Base-by-base conservation (phyloP, 2,329 filamentous ascomycete species). In the Triangularia setosa region DNA sequence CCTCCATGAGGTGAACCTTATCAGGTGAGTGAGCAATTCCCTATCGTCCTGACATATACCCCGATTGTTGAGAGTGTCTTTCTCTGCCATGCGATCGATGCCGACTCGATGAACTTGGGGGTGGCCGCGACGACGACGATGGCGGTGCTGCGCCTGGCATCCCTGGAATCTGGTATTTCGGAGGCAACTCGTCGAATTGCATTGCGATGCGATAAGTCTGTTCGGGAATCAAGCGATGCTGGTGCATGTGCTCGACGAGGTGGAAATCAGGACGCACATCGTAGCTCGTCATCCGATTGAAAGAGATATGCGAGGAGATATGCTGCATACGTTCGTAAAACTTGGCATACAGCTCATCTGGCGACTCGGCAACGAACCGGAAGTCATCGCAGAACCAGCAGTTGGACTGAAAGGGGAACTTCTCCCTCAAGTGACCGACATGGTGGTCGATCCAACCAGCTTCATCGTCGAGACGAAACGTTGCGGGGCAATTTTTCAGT, bases 321-420 rank as follows among this genome's bases (percentile, higher is more conserved):
- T 87, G 85, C 2, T 71, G 28, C 81, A 87, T 82, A 1, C 84
- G 78, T 0, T 67, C 18, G 0, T 64, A 30, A 62, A 80, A 83
- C 33, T 75, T 77, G 1, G 7, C 9, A 1, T 71, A 68, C 0
- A 64, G 66, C 0, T 60, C 59, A 1, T 8, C 56, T 0, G 55
- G 60, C 0, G 67, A 55, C 0, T 52, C 57, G 2, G 74, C 67
- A 5, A 69, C 68, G 63, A 81, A 83, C 0, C 30, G 14, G 4
- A 64, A 60, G 0, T 70, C 55, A 61, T 80, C 75, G 68, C 84
- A 87, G 65, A 83, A 86, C 78, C 80, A 84, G 68, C 84, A 87
- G 0, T 77, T 61, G 4, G 75, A 75, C 11, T 67, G 68, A 0
- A 11, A 8, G 0, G 83, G 83, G 5, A 79, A 77, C 0, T 18